Base-by-base conservation (phyloP, 257 asterid genomes). In the Solanum chaucha region DNA sequence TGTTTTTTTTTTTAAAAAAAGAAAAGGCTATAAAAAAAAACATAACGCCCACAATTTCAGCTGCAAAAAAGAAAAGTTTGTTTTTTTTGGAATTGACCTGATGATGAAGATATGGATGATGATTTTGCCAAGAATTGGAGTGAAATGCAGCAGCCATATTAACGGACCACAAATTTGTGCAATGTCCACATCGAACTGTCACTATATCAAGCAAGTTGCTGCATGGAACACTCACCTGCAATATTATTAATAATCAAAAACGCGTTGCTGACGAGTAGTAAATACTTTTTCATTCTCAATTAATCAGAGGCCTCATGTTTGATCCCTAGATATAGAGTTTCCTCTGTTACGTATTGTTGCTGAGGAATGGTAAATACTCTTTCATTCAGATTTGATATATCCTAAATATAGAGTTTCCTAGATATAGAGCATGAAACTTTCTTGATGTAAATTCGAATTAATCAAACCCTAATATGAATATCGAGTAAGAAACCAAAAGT, bases 191-290 rank as follows among this genome's bases (percentile, higher is more conserved):
- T 90, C 98, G 92, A 88, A 95, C 95, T 67, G 98, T 95, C 98
- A 95, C 98, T 2, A 92, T 90, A 78, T 95, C 98, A 72, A 89
- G 86, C 91, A 94, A 90, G 92, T 92, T 94, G 77, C 90, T 94
- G 96, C 97, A 94, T 93, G 98, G 98, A 85, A 95, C 98, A 89
- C 98, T 94, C 90, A 95, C 98, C 98, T 95, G 93, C 89, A 92
- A 64, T 41, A 36, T 2, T 19, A 61, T 35, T 34, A 59, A 12
- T 36, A 28, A n/a, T 82, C 13, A 85, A 81, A 48, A 20, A 46
- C 22, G 17, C 0, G 59, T 26, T 14, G 15, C 22, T 13, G 11
- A 3, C n/a, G n/a, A 28, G 5, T 32, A 40, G 2, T 61, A 59
- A n/a, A 59, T 67, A 55, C 24, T 55, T 19, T 17, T 17, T 55